Evolutionary conservation across 352 stramenopile genomes (phyloP), one percentile per base, ranked within the genome.

Genomic region (Globisporangium polare): DNA sequence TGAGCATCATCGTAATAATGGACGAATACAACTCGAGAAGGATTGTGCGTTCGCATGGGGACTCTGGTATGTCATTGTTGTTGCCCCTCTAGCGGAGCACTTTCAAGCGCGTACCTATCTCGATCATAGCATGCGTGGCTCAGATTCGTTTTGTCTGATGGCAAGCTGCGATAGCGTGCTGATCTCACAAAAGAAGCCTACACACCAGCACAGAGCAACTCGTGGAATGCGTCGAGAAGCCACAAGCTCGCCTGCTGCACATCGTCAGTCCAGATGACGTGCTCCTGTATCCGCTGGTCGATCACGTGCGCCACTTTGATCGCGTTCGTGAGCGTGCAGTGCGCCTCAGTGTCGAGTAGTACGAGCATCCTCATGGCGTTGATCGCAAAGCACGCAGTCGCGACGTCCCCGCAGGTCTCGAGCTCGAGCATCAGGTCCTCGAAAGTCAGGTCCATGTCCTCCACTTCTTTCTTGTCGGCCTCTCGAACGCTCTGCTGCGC

Each of bases 351-450:
- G 2, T 78, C 65, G 3, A 56, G 56, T 8, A 71, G 41, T 2
- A 76, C 62, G 20, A 86, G 29, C 13, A 74, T 31, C 18, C 65
- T 60, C 53, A 88, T 74, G 3, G 76, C 71, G 9, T 84, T 65
- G 9, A 88, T 57, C 2, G 78, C 63, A 27, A 68, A 71, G 31
- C 62, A 74, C 26, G 58, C 65, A 1, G 69, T 66, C 15, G 57
- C 31, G 0, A 58, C 56, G 35, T 90, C 73, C 0, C 46, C 66
- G 26, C 71, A 78, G 1, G 57, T 73, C 55, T 80, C 67, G 10
- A 90, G 65, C 51, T 84, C 72, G 41, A 67, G 60, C 33, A 84
- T 52, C n/a, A 83, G 71, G 26, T 80, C 73, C 13, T 75, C 66
- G 29, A 90, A 78, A 7, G 58, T 63, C 39, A 80, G 60, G 10